A percentile compares a stretch with the other conserved stretches of the same genome.
phyloP scores from a whole-genome alignment of 1,284 basidiomycete genomes.

The Taiwanofungus camphoratus region DNA sequence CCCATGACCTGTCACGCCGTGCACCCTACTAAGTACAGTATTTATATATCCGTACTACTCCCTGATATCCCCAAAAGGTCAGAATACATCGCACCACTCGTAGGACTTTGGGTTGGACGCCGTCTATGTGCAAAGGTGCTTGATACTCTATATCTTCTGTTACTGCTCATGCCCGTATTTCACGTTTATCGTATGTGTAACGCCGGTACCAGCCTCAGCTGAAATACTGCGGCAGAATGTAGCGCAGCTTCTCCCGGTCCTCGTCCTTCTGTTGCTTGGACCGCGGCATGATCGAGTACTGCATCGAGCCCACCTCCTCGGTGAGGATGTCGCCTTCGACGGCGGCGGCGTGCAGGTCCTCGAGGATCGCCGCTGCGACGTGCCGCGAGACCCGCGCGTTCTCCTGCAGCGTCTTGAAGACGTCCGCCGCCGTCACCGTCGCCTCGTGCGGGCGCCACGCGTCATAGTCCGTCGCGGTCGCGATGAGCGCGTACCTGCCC shows the following conservation, averaged over 20 bases:
- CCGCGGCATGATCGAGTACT: slow-evolving; percentile 80
- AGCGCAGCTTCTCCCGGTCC: slow-evolving; percentile 72
- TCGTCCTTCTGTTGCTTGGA: slow-evolving; percentile 55
- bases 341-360: slow-evolving; percentile 66
- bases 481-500: slow-evolving; percentile 80
- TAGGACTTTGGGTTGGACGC: too few species aligned
- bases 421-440: slow-evolving; percentile 84
- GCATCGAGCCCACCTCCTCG: slow-evolving; percentile 76
- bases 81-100: too few species aligned
- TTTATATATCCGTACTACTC: too few species aligned
- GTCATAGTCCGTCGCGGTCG: slow-evolving; percentile 90
- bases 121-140: too few species aligned
- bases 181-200: too few species aligned
- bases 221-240: slow-evolving; percentile 74
- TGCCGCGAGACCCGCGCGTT: slow-evolving; percentile 83
- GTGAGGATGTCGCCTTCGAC: slow-evolving; percentile 45
- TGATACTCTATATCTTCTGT: too few species aligned
- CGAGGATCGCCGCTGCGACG: slow-evolving; percentile 72
- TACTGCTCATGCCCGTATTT: too few species aligned
- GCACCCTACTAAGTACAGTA: too few species aligned
- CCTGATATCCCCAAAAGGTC: too few species aligned
- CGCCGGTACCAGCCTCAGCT: slow-evolving; percentile 8
- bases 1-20: too few species aligned
- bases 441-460: slow-evolving; percentile 80
- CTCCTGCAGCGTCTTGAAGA: slow-evolving; percentile 80